Evolutionary conservation across 352 stramenopile genomes (phyloP).

Genomic region (Blastocystis hominis): DNA sequence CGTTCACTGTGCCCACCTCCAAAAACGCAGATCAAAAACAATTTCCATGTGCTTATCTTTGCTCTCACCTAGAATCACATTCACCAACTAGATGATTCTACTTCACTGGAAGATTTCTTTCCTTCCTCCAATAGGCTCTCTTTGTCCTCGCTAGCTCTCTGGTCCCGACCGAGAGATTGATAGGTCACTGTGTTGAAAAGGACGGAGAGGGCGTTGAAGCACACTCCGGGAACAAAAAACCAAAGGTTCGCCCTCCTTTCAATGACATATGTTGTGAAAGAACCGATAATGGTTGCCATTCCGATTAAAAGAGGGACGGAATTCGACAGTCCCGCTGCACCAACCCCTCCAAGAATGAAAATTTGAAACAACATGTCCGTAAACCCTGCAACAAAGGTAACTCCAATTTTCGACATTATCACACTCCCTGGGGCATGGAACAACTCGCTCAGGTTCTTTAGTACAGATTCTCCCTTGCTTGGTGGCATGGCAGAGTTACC

Average conservation of each 20-base stretch:
- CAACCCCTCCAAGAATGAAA: background rate
- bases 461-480: background rate
- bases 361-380: constrained; percentile 45
- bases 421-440: background rate
- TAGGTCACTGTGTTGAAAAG: constrained; percentile 19
- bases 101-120: background rate
- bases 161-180: background rate
- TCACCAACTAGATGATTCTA: background rate
- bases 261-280: constrained; percentile 20
- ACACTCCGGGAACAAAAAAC: constrained; percentile 25
- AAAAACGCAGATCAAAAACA: background rate
- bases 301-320: constrained; percentile 33
- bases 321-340: constrained; percentile 31
- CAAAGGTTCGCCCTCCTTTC: background rate
- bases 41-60: constrained; percentile 24
- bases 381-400: constrained; percentile 47
- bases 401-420: background rate
- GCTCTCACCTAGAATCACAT: background rate
- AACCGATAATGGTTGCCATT: constrained; percentile 12
- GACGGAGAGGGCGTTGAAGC: background rate
- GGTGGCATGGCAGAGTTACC: constrained; percentile 1
- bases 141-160: background rate
- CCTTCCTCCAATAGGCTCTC: background rate
- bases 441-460: background rate
- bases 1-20: background rate